These are phyloP conservation scores for Pilaira anomala DNA, from an alignment of 192 early-diverging fungal genomes.

Conservation along the genomic window DNA sequence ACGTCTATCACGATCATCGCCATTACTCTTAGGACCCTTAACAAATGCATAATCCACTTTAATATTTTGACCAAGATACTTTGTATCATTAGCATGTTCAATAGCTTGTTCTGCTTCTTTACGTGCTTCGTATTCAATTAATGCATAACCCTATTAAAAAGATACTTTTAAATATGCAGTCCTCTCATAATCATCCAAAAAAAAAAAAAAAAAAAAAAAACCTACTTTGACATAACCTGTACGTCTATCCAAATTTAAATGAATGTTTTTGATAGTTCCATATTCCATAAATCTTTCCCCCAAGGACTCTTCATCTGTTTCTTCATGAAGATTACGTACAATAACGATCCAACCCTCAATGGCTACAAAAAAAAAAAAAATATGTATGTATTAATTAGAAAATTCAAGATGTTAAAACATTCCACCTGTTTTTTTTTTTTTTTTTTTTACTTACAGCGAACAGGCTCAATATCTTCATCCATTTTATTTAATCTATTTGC, in stretches of 20 bases:
- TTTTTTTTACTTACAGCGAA: slow-evolving; percentile 19
- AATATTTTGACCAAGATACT: slow-evolving; percentile 72
- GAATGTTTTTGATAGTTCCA: slow-evolving; percentile 87
- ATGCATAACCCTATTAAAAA: slow-evolving; percentile 81
- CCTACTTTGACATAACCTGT: slow-evolving; percentile 95
- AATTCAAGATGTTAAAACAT: not conserved
- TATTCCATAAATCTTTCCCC: slow-evolving; percentile 84
- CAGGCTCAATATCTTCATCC: slow-evolving; percentile 15
- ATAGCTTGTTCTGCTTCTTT: slow-evolving; percentile 83
- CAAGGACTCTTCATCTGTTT: slow-evolving; percentile 89
- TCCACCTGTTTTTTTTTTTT: too few relatives aligned
- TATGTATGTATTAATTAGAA: not conserved
- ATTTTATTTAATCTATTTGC: not conserved
- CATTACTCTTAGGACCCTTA: slow-evolving; percentile 29
- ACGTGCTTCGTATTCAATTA: slow-evolving; percentile 81
- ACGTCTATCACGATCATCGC: slow-evolving; percentile 31
- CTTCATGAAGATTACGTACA: slow-evolving; percentile 92
- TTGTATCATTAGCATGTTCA: slow-evolving; percentile 63
- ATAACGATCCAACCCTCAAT: slow-evolving; percentile 96
- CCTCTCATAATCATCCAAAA: not conserved
- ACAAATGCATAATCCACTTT: slow-evolving; percentile 89
- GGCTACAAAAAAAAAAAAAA: slow-evolving; percentile 33
- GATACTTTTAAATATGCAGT: not conserved
- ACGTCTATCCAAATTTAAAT: slow-evolving; percentile 90
- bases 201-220: too few relatives aligned